Evolutionary conservation across 768 basidiomycete genomes (phyloP), one percentile per base, ranked within the genome.

Genomic region (Suillus subalutaceus): DNA sequence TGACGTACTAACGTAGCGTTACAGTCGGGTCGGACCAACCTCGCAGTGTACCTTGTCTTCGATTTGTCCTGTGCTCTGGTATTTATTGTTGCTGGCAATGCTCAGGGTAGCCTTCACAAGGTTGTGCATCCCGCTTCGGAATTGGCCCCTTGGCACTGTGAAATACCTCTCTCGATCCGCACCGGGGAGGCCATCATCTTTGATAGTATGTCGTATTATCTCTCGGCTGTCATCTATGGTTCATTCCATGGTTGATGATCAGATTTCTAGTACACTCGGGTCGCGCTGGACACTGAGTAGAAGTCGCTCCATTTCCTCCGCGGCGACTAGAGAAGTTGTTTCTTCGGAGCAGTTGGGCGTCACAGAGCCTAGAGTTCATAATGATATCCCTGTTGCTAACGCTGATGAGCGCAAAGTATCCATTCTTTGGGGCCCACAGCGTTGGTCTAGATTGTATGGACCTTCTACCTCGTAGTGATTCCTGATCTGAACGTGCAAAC

Each of bases 401-500:
- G 81, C 82, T 58, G 88, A 89, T 66, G 87, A 85, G 23, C 77
- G 76, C 12, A 86, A 88, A 68, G 86, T 94, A 3, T 83, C 87
- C 9, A 79, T 95, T 43, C 85, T 90, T 6, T 95, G 93, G 92
- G 83, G 91, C 67, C 84, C 87, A 12, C 82, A 84, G 66, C 84
- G 80, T 2, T 90, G 88, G 86, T 92, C 93, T 3, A 82, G 88
- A 78, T 96, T 90, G 94, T 94, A 74, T 68, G 91, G 83, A 53
- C 44, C 38, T 20, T 53, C 9, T 7, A 38, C 44, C 26, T 46
- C 43, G 13, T 26, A 32, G 43, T 52, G 16, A 35, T 23, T 32
- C 30, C 18, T 38, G 43, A 53, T 63, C 53, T 41, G 63, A 55
- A 56, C 13, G 46, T 59, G 56, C 37, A 40, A 55, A 56, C 35